Evolutionary conservation across 1,284 basidiomycete genomes (phyloP), one percentile per base, ranked within the genome.

Genomic region (Salmacisia buchloeana): DNA sequence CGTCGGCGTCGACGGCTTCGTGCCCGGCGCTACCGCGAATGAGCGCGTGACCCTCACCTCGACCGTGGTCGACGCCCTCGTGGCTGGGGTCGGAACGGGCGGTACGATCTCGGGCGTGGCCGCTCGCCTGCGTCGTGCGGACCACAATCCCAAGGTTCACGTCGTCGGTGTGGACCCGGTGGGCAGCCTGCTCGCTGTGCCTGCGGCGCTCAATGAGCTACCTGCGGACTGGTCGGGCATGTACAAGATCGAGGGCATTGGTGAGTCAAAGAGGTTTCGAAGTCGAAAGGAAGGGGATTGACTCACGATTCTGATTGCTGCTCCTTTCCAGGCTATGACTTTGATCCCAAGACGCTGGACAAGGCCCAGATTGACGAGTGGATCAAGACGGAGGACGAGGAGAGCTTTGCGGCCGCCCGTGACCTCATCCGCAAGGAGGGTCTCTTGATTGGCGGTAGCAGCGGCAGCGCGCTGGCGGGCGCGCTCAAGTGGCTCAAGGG

Each of bases 51-150:
- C 65, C 38, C 60, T 52, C 7, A 52, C 58, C 34, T 69, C 66
- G 34, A 61, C 63, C 64, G 63, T 72, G 74, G 89, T 97, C 25
- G 89, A 94, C 74, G 88, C 87, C 0, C 82, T 97, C 45, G 81
- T 96, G n/a, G 90, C 88, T 4, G 88, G 92, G 4, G 91, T 93
- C 10, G 94, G 94, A 7, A 98, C 94, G 0, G 94, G 94, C 33
- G 94, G 94, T 9, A 97, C 94, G 0, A 83, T 98, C 67, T 91
- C 90, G 21, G 94, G 94, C 3, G 81, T 94, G 31, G 89, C 91
- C 5, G 85, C 87, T 35, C 91, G 89, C 1, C 83, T 97, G 74
- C 90, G 27, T 73, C 74, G 35, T 7, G 12, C 59, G 2, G 71
- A 75, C 60, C 74, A 75, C 70, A 75, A 75, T 60, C 74, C 74